Conservation (phyloP, 1,139 yeast species). For the Suhomyces bribrorum region DNA sequence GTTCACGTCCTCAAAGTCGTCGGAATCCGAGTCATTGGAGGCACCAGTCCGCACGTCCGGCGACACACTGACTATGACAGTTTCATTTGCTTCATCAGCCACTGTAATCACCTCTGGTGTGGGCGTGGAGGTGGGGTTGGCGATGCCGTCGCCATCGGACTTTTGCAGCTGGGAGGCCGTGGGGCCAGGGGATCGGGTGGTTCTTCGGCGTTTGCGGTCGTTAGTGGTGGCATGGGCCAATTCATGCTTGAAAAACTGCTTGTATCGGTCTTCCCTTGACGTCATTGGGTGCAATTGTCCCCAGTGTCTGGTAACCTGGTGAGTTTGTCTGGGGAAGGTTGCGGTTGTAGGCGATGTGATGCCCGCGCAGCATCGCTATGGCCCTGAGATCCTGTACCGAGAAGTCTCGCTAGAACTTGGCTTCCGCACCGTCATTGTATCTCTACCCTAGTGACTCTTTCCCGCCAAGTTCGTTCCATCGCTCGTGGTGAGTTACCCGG, state of each 20-base stretch:
- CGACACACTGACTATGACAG: neutral
- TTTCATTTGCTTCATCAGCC: neutral
- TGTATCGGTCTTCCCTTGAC: conserved; percentile 6
- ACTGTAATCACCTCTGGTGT: neutral
- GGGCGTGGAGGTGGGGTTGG: neutral
- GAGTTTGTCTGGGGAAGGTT: neutral
- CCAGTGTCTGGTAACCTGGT: too few relatives aligned
- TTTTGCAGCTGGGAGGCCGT: neutral
- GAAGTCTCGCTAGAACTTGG: too few relatives aligned
- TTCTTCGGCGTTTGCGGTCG: neutral
- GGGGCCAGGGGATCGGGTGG: neutral
- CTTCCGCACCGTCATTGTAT: too few relatives aligned
- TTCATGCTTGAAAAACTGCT: conserved; percentile 4
- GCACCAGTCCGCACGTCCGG: neutral
- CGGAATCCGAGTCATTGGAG: conserved; percentile 8
- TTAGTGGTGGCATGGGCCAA: conserved; percentile 1
- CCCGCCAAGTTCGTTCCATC: too few relatives aligned
- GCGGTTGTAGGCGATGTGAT: neutral
- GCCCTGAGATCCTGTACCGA: too few relatives aligned
- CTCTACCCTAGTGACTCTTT: too few relatives aligned
- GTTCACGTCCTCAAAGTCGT: conserved; percentile 15
- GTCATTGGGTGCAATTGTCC: conserved; percentile 1
- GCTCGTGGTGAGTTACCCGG: neutral
- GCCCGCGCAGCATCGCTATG: too few relatives aligned
- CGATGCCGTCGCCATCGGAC: neutral